Conservation (phyloP, 768 basidiomycete genomes). For the Kwoniella bestiolae region DNA sequence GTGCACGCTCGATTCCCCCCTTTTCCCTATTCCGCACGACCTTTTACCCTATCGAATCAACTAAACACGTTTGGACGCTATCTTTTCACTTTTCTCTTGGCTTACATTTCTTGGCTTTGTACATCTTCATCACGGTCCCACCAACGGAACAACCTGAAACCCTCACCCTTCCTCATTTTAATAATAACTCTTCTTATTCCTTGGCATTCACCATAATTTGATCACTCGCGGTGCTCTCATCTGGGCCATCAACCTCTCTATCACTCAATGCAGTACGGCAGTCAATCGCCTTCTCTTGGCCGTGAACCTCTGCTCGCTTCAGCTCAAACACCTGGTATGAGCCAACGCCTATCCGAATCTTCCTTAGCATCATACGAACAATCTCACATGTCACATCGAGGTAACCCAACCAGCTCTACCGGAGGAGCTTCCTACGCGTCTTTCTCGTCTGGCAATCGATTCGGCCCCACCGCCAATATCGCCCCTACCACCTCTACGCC, state of each 20-base stretch:
- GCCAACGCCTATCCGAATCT: conserved; percentile 42
- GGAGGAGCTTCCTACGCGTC: conserved; percentile 27
- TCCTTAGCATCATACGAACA: conserved; percentile 38
- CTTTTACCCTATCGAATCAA: no score
- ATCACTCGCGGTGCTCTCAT: neutral
- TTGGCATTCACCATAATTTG: neutral
- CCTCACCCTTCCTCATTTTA: neutral
- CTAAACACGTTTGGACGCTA: no score
- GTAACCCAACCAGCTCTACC: conserved; percentile 3
- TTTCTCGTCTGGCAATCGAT: conserved; percentile 29
- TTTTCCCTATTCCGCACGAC: no score
- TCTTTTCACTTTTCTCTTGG: neutral
- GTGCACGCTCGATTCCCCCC: no score
- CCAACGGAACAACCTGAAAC: neutral
- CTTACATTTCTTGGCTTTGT: neutral
- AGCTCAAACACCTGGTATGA: conserved; percentile 42
- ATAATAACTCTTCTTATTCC: neutral
- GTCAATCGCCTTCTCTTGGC: conserved; percentile 28
- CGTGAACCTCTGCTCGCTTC: conserved; percentile 41
- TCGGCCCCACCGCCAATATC: conserved; percentile 33
- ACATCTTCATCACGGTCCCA: neutral
- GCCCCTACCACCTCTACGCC: conserved; percentile 10
- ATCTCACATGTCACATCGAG: conserved; percentile 29
- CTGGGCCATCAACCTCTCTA: neutral
- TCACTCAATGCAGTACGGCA: conserved; percentile 33